These are phyloP conservation scores for Apiotrichum porosum DNA, from an alignment of 1,284 basidiomycete genomes.

Conservation along the genomic window DNA sequence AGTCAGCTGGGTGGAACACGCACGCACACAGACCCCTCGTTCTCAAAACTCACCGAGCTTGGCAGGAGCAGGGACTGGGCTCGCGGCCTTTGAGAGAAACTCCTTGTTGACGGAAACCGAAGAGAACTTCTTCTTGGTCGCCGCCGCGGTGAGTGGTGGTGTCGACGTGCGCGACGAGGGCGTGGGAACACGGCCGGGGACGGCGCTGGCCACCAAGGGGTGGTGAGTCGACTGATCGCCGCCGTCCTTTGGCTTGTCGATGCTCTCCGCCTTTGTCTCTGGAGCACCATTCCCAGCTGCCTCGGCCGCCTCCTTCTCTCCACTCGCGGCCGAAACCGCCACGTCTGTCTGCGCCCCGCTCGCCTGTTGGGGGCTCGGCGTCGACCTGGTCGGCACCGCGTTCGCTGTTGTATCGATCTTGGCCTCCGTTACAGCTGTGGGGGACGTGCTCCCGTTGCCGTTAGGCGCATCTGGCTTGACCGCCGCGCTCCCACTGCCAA, in stretches of 20 bases:
- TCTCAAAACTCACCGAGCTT: slow-evolving; percentile 15
- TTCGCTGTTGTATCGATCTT: no score
- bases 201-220: slow-evolving; percentile 9
- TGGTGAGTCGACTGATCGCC: not conserved
- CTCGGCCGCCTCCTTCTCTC: no score
- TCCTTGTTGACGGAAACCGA: slow-evolving; percentile 88
- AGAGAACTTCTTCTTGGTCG: slow-evolving; percentile 76
- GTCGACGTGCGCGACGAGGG: slow-evolving; percentile 42
- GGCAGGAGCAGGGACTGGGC: slow-evolving; percentile 28
- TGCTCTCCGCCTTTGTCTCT: no score
- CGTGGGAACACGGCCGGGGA: slow-evolving; percentile 23
- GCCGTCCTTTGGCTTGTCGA: not conserved
- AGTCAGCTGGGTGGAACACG: slow-evolving; percentile 7
- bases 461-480: not conserved
- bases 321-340: no score
- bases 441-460: not conserved
- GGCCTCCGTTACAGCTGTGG: no score
- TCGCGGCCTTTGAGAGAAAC: slow-evolving; percentile 75
- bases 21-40: no score
- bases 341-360: no score
- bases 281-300: no score
- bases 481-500: no score
- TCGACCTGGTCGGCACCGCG: no score
- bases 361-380: no score
- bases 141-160: slow-evolving; percentile 35